Evolutionary conservation across 306 rosid genomes (phyloP).

Genomic region (Vicia villosa): DNA sequence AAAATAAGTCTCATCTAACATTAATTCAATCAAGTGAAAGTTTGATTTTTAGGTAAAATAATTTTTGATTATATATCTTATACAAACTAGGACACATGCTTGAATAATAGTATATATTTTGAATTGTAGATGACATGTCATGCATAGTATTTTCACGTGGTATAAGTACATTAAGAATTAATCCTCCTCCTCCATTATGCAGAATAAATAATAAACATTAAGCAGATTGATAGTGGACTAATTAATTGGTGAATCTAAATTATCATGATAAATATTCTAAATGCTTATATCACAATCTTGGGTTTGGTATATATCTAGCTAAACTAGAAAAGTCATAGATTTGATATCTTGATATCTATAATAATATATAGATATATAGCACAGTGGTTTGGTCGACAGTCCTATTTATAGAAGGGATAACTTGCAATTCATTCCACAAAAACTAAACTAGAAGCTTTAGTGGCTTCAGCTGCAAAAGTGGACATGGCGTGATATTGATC

Average conservation of each 20-base stretch:
- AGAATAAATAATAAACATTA: neutral
- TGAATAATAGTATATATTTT: neutral
- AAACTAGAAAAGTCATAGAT: constrained; percentile 8
- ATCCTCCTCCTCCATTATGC: neutral
- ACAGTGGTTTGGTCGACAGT: constrained; percentile 12
- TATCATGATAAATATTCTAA: neutral
- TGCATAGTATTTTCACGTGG: neutral
- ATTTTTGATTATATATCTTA: neutral
- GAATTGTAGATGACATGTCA: neutral
- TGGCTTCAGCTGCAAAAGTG: constrained; percentile 44
- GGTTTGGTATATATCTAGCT: neutral
- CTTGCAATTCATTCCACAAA: constrained; percentile 20
- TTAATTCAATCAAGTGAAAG: neutral
- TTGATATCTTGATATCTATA: neutral
- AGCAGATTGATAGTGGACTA: neutral
- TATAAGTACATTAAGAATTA: neutral
- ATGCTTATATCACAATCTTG: neutral
- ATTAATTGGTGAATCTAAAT: neutral
- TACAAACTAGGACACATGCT: neutral
- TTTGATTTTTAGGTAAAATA: neutral
- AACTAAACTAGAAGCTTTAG: neutral
- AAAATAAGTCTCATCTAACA: neutral
- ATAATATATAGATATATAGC: neutral
- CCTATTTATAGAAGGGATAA: constrained; percentile 39
- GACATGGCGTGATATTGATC: constrained; percentile 70